Evolutionary conservation across 257 asterid genomes (phyloP), one percentile per base, ranked within the genome.

Genomic region (Solanum chiquidenum): DNA sequence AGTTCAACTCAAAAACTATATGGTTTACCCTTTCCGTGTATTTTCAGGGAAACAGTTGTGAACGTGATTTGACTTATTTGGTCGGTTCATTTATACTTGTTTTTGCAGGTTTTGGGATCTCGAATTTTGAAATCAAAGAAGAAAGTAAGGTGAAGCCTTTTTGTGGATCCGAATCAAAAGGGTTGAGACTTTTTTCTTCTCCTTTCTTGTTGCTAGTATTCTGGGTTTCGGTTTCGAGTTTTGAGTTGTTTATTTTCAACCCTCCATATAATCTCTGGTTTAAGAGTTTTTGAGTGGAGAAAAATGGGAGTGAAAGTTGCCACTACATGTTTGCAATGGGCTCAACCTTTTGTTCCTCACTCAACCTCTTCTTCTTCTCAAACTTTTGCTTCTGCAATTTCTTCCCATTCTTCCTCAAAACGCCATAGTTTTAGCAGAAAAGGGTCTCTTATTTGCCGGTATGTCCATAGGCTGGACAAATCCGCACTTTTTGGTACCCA

Each of bases 231-330:
- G 68, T 35, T 52, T 55, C 25, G 58, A 76, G 25, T 9, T 62
- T 23, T 23, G 64, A 55, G 25, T 23, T 10, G 13, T 49, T 14
- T 37, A 31, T 87, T 69, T 42, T 71, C 34, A 38, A 68, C 71
- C 74, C 27, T 55, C 12, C 16, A 52, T 68, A n/a, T 60, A 33
- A 25, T 44, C 77, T 77, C 46, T 31, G 79, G 44, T 86, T 52
- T 60, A 88, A 85, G 34, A 83, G 44, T 38, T 84, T 71, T 62
- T 73, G 37, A 35, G 87, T 34, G 13, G 40, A 21, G 29, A 42
- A 62, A 88, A 87, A 95, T 95, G 98, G 99, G 89, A 58, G 90
- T 91, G 83, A 95, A 94, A 94, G 95, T 95, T 71, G 96, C 93
- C 25, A 76, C 94, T 12, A 86, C 91, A 37, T 91, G 96, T 62